Evolutionary conservation across 768 basidiomycete species (phyloP), one percentile per base, ranked within the genome.

Genomic region (Podaxis sp.): DNA sequence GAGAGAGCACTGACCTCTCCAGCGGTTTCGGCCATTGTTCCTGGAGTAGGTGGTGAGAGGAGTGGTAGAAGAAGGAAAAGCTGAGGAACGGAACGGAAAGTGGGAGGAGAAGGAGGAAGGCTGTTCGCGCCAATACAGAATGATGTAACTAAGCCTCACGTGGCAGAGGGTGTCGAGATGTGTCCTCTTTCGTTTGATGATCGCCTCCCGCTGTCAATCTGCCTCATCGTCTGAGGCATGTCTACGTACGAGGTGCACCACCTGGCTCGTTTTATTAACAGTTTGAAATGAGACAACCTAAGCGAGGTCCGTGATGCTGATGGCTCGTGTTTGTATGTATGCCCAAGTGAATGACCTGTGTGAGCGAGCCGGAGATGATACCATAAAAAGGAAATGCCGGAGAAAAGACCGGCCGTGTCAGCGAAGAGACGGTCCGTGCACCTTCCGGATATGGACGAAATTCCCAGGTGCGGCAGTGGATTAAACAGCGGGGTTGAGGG

Each of bases 1-100:
- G 35, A 23, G 14, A 32, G 42, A n/a, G 46, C 7, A 50, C 69
- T 51, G 37, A 70, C 72, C 38, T 73, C 72, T 55, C 72, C 72
- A 61, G 64, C 68, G 18, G 66, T 61, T 66, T 73, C 72, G 7
- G 63, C 58, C 62, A 64, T 66, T 21, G 57, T 48, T 13, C 7
- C 21, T n/a, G 35, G 18, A 23, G 36, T 38, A 28, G 36, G 56
- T 37, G 23, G 28, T 37, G 18, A 46, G 23, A 32, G 56, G 23
- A 48, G n/a, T 51, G 57, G 36, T 27, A 13, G 57, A 23, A 40
- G 37, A 32, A 28, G 27, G 23, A 50, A 32, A 21, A 38, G 57
- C 5, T 32, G 55, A n/a, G 44, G 14, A 42, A 21, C 47, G 21
- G 25, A 23, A 48, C 47, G n/a, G 14, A 18, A 32, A 18, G 28